These are phyloP conservation scores for Xylariaceae sp. DNA, from an alignment of 2,329 filamentous ascomycete genomes.

Conservation along the genomic window DNA sequence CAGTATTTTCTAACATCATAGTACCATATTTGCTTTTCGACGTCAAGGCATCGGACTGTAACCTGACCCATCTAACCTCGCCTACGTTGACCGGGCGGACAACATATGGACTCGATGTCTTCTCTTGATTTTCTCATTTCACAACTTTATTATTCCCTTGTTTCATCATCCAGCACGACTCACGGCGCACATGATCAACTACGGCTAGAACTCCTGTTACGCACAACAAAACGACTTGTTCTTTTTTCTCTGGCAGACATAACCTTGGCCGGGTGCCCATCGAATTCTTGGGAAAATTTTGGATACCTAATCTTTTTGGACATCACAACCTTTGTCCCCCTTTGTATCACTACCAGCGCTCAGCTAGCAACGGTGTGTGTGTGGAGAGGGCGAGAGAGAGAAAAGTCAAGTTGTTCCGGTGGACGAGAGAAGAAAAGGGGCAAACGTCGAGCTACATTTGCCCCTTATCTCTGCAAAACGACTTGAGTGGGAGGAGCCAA, in stretches of 20 bases:
- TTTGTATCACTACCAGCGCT: constrained; percentile 27
- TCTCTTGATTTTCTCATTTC: constrained; percentile 24
- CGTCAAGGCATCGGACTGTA: neutral
- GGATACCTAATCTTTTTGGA: constrained; percentile 30
- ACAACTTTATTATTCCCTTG: constrained; percentile 29
- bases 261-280: constrained; percentile 20
- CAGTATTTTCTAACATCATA: constrained; percentile 7
- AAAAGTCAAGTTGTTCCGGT: constrained; percentile 8
- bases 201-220: constrained; percentile 37
- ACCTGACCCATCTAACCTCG: neutral
- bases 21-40: neutral
- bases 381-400: constrained; percentile 20
- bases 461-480: neutral
- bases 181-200: constrained; percentile 41
- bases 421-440: constrained; percentile 15
- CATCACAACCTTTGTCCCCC: constrained; percentile 18
- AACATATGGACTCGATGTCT: constrained; percentile 11
- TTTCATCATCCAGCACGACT: constrained; percentile 38
- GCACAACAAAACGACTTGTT: constrained; percentile 33
- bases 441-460: neutral
- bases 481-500: neutral
- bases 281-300: constrained; percentile 18
- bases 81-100: constrained; percentile 1
- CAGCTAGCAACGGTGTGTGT: constrained; percentile 24
- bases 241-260: constrained; percentile 23